Base-by-base conservation (phyloP, 148 eudicot genomes). In the Beta vulgaris region DNA sequence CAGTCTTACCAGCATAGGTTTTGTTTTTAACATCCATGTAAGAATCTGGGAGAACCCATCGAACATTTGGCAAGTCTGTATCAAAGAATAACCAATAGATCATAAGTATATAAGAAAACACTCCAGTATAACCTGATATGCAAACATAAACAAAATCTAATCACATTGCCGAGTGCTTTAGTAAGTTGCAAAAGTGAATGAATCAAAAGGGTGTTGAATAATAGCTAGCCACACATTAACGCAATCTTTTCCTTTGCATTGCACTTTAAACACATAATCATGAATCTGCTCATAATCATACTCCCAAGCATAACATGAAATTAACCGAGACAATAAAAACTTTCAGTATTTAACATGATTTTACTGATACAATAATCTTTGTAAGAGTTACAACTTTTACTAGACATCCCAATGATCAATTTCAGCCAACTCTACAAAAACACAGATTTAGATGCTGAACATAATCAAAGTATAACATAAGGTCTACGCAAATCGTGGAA, bases 21-120 rank as follows among this genome's bases (percentile, higher is more conserved):
- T 91, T 91, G 51, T 88, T 91, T 79, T 73, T 81, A 8, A 88
- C 96, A 83, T 91, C 92, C 80, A 88, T 61, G 80, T 91, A 91
- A n/a, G 96, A 91, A 79, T 91, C 96, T 51, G 96, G 96, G 57
- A 91, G 92, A 84, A 91, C 96, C 92, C 92, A 91, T 14, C 85
- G 85, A 51, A 91, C 96, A 28, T 76, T 69, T 4, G 79, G 77
- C 64, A 85, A 46, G 23, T 88, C 96, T 91, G 84, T 36, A 37
- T 15, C 44, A 65, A 46, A 49, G 18, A 16, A 66, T 61, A 10
- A 71, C 23, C 14, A 5, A 48, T 0, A 48, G 23, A 58, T 18
- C 7, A 23, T 65, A 62, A 64, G 53, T 28, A 64, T 64, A 14
- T 64, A 35, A 18, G 21, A 60, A 32, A 54, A 53, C 23, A n/a